Base-by-base conservation (phyloP, 768 basidiomycete genomes). In the Rubroboletus satanas region DNA sequence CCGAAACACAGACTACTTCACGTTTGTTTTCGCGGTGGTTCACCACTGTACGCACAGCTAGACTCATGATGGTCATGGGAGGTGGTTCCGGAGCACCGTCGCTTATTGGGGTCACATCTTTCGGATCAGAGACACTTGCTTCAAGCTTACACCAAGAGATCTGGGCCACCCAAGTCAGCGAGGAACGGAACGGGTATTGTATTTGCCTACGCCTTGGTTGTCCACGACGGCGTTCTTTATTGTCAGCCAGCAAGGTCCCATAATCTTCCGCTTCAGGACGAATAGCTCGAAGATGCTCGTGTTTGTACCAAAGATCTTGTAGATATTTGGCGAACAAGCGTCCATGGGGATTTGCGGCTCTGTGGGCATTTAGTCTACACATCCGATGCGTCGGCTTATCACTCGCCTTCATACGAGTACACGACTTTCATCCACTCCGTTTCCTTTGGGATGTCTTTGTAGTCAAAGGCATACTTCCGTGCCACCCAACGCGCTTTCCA, bases 81-180 rank as follows among this genome's bases (percentile, higher is more conserved):
- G 97, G 97, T 17, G 81, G 78, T 11, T 93, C 94, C 0, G 75
- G 62, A 62, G 95, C 90, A 4, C 80, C 78, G 48, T 95, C 90
- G 0, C 82, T 64, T 68, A 95, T 84, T 0, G 93, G 90, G 55
- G 84, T 89, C 70, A 99, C 82, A 60, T 91, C 85, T 63, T 97
- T 96, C 1, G 95, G 94, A 62, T 94, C 81, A 7, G 81, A 70
- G 7, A 93, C 88, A 0, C 83, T 84, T 17, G 83, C 88, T 73
- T 99, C 96, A 12, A 98, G 74, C 72, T 95, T 95, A 65, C 95
- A 98, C 97, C 97, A 99, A 1, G 97, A 96, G 32, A 92, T 81
- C 96, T 98, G 57, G 42, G 32, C 23, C 37, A n/a, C 5, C 1
- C 8, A 29, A 29, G 32, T 54, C 5, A 58, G 53, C 4, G 4